phyloP scores from a whole-genome alignment of 2,329 filamentous ascomycete species.

The Colletotrichum simmondsii region DNA sequence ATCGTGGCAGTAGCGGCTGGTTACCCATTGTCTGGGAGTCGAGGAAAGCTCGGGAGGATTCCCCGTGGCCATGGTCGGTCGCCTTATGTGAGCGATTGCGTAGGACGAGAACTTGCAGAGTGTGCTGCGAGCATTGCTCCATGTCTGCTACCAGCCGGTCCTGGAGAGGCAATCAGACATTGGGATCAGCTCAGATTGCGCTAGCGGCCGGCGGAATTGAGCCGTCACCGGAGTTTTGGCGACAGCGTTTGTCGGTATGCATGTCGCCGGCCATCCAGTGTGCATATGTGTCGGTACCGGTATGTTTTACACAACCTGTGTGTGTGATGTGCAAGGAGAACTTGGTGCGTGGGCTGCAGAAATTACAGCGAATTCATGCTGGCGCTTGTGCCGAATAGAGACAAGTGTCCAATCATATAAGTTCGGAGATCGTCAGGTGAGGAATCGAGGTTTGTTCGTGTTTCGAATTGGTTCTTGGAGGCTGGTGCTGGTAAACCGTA shows the following conservation, averaged over 20 bases:
- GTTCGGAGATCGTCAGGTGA: conserved; percentile 16
- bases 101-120: background rate
- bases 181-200: background rate
- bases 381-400: conserved; percentile 10
- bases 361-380: background rate
- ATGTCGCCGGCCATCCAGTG: conserved; percentile 3
- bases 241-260: background rate
- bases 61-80: background rate
- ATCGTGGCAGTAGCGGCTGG: background rate
- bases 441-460: conserved; percentile 24
- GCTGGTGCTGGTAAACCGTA: background rate
- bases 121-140: background rate
- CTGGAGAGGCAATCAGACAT: conserved; percentile 1
- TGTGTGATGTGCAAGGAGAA: background rate
- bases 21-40: conserved; percentile 16
- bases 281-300: background rate
- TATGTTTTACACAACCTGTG: background rate
- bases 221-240: conserved; percentile 23
- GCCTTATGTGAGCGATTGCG: background rate
- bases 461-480: conserved; percentile 20
- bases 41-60: conserved; percentile 14
- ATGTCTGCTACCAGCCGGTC: background rate
- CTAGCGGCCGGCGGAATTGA: background rate
- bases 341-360: conserved; percentile 5
- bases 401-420: conserved; percentile 11